Percentiles rank a stretch among this genome's conserved stretches.
Evolutionary conservation across 768 basidiomycete species (phyloP).

Genomic region (Lactarius sanguifluus): DNA sequence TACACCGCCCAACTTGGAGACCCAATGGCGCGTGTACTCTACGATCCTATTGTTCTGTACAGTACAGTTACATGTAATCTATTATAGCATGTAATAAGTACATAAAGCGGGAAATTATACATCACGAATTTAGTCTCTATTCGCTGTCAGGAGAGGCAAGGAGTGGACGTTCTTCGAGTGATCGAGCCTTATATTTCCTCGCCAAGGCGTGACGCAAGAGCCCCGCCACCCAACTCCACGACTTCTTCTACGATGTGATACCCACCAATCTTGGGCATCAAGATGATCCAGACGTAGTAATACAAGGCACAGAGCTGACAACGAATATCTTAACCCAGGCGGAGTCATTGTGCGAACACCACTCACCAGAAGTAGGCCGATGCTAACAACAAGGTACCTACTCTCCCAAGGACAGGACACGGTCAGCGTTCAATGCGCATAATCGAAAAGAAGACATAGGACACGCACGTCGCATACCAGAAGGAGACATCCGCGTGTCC

Average conservation of each 20-base stretch:
- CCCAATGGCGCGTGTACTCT: not conserved
- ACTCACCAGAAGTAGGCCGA: constrained; percentile 34
- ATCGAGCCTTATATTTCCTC: constrained; percentile 16
- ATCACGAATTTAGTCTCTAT: constrained; percentile 9
- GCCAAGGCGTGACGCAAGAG: constrained; percentile 28
- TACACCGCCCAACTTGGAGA: not conserved
- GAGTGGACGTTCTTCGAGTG: constrained; percentile 28
- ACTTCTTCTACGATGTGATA: constrained; percentile 48
- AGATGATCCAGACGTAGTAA: constrained; percentile 43
- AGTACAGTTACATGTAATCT: constrained; percentile 5
- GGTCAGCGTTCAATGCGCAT: not conserved
- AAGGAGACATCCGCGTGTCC: constrained; percentile 37
- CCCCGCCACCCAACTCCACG: constrained; percentile 23
- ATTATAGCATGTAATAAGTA: not conserved
- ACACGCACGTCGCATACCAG: constrained; percentile 34
- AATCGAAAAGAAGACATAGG: not conserved
- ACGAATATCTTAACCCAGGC: not conserved
- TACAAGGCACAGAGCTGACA: constrained; percentile 32
- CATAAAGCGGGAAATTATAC: not conserved
- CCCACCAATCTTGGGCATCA: constrained; percentile 44
- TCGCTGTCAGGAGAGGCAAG: constrained; percentile 7
- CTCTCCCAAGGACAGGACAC: constrained; percentile 3
- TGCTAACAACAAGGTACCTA: constrained; percentile 35
- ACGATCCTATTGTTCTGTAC: not conserved
- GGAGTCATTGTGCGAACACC: not conserved